Evolutionary conservation across 164 flowering plant species (phyloP).

Genomic region (Kalanchoe fedtschenkoi): DNA sequence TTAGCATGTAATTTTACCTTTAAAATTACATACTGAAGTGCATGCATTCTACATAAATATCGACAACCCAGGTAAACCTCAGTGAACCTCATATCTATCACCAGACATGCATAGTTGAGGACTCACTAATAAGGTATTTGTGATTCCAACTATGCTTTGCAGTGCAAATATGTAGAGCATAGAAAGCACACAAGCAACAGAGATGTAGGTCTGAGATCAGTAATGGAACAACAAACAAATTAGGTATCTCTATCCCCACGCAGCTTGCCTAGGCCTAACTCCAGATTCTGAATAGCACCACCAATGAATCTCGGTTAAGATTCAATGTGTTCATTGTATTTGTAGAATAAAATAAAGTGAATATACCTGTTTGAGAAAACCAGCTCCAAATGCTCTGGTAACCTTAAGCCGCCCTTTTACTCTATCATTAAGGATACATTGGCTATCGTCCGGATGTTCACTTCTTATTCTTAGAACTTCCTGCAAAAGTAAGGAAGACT

Average conservation of each 20-base stretch:
- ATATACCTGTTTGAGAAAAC: constrained; percentile 76
- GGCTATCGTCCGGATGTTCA: constrained; percentile 93
- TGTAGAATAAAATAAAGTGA: no score
- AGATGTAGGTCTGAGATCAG: background rate
- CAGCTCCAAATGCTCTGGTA: constrained; percentile 94
- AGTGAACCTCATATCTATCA: no score
- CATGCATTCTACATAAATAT: no score
- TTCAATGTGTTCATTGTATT: no score
- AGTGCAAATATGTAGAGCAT: no score
- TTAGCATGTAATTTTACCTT: no score
- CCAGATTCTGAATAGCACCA: background rate
- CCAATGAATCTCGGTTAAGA: no score
- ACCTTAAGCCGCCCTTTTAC: constrained; percentile 96
- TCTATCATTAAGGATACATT: constrained; percentile 91
- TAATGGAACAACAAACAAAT: background rate
- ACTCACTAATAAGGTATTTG: background rate
- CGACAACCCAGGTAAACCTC: no score
- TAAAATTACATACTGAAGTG: no score
- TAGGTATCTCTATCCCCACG: background rate
- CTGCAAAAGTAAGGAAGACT: constrained; percentile 30
- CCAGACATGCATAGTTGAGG: no score
- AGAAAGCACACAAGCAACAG: no score
- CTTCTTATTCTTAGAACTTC: constrained; percentile 84
- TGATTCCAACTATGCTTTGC: no score
- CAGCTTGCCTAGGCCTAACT: background rate